Base-by-base conservation (phyloP, 2,329 filamentous ascomycete species). In the Aspergillus carbonarius region DNA sequence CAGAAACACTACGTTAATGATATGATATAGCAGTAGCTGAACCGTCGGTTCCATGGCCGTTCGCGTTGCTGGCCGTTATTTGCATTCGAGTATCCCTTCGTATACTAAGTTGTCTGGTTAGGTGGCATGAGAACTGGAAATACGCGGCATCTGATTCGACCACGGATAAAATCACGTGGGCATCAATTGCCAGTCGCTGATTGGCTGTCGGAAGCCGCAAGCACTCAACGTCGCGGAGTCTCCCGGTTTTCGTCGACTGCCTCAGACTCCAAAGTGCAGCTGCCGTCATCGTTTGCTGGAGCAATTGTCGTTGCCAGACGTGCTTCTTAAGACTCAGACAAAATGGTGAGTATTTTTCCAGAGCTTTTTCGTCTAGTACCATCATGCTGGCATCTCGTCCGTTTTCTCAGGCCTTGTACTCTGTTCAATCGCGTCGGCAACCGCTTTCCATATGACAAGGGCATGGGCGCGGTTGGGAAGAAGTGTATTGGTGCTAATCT, bases 191-290 rank as follows among this genome's bases (percentile, higher is more conserved):
- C 49, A 25, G 13, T 8, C 50, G 60, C 60, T 70, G 65, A 74
- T 74, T 73, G 70, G 71, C 46, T n/a, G 40, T 44, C 40, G 39
- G 46, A 40, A 54, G 57, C 55, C 30, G 20, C 18, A 51, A 59
- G 68, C 68, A 69, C 65, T 65, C 68, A 64, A 50, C 59, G 48
- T 69, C 68, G 60, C 63, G 68, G 66, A 66, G 64, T 52, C 65
- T 69, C 67, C 70, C 72, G 72, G 70, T 73, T 74, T 73, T 74
- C 67, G 66, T 71, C 69, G 66, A 70, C 65, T 25, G 51, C 51
- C 40, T 54, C 51, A 44, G 44, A 54, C 51, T 39, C 47, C 42
- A 57, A 60, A 62, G 60, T 58, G 60, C 57, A 57, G 40, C 57
- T 54, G 54, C 57, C 35, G 52, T 60, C 64, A 63, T 61, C 57